Evolutionary conservation across 2,329 filamentous ascomycete genomes (phyloP), one percentile per base, ranked within the genome.

Genomic region (Calonectria leucothoes): DNA sequence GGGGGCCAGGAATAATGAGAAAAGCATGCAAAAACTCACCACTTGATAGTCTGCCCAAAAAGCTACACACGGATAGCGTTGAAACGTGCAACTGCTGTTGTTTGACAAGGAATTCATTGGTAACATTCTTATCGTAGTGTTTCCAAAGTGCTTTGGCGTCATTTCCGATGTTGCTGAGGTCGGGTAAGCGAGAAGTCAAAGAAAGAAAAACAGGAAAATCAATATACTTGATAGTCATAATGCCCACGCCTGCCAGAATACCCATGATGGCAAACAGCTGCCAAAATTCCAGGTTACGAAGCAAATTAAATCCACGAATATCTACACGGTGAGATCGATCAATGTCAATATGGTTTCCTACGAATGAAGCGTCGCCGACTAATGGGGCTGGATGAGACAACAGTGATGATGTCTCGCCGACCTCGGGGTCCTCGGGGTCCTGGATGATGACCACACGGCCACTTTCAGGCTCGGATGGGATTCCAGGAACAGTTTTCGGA

Each of bases 211-310:
- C 8, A 23, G 10, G 64, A 35, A 33, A 25, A 25, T 29, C 49
- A 29, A 87, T 94, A 84, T 89, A 98, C 95, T 99, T 99, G 86
- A 99, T 99, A 0, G 96, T 98, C 97, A 99, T 99, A 77, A 99
- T 87, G 14, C 97, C 97, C 79, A 98, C 94, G 66, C 97, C 97
- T 6, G 95, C 95, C 75, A 98, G 88, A n/a, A 98, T 90, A 48
- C 93, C 95, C 90, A 99, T 94, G 77, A 98, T 92, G 71, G 90
- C 84, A 84, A 97, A 98, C 33, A 98, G 86, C 81, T 97, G 94
- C 95, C 96, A 98, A 84, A 98, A 99, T 77, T 97, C 94, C 61
- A 92, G 80, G 74, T 90, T 92, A 67, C 87, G 88, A 37, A 98
- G 86, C 82, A 99, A 89, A 20, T 90, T 89, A 81, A 95, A 87